Percentiles rank a stretch among this genome's conserved stretches.
Conservation (phyloP, 2,329 filamentous ascomycete genomes). For the Clarireedia sp. region DNA sequence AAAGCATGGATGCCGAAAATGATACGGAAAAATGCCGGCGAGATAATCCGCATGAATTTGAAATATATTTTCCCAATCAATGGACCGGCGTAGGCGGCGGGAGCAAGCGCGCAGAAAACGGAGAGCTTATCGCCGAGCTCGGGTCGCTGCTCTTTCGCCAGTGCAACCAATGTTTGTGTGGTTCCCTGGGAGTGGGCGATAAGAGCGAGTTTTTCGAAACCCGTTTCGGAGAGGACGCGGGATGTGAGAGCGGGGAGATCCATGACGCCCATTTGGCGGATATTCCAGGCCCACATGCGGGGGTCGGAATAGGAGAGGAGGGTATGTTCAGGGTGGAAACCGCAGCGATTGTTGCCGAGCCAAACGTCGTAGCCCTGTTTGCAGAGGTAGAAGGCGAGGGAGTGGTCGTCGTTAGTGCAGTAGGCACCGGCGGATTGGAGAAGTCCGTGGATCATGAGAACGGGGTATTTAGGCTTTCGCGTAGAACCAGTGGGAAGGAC, state of each 20-base stretch:
- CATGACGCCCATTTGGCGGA: slow-evolving; percentile 84
- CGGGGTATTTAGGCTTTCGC: slow-evolving; percentile 56
- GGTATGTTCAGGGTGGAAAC: slow-evolving; percentile 70
- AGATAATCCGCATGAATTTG: slow-evolving; percentile 80
- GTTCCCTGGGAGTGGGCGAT: slow-evolving; percentile 89
- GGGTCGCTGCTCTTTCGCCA: slow-evolving; percentile 84
- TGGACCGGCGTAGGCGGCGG: slow-evolving; percentile 82
- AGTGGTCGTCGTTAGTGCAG: slow-evolving; percentile 83
- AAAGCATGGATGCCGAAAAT: slow-evolving; percentile 91
- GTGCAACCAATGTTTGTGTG: slow-evolving; percentile 76
- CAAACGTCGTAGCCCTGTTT: slow-evolving; percentile 93
- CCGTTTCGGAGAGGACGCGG: slow-evolving; percentile 72
- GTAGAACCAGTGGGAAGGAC: slow-evolving; percentile 27
- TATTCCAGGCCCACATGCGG: slow-evolving; percentile 96
- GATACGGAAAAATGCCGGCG: slow-evolving; percentile 65
- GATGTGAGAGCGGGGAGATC: slow-evolving; percentile 77
- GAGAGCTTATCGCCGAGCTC: slow-evolving; percentile 75
- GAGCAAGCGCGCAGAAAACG: slow-evolving; percentile 85
- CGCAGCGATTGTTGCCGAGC: slow-evolving; percentile 90
- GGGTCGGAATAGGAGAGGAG: slow-evolving; percentile 67
- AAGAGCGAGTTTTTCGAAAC: slow-evolving; percentile 73
- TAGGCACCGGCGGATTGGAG: slow-evolving; percentile 84
- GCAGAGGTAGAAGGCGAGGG: slow-evolving; percentile 83
- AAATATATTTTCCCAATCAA: slow-evolving; percentile 83
- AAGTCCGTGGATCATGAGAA: slow-evolving; percentile 81